Evolutionary conservation across 208 protist species (phyloP), one percentile per base, ranked within the genome.

Genomic region (Tritrichomonas foetus): DNA sequence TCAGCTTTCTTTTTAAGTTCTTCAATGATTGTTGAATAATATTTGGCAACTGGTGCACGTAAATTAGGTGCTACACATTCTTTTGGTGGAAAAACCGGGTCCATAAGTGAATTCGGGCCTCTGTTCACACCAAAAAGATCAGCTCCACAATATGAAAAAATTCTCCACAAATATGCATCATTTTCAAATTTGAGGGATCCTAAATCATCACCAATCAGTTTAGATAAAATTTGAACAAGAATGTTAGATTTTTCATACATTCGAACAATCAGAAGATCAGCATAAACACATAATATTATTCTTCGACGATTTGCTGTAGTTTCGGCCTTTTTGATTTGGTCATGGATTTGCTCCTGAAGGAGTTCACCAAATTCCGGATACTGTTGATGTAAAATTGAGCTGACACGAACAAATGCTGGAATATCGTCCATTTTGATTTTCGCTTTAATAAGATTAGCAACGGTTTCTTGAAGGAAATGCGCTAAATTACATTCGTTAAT

Each of bases 211-310:
- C 41, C 13, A 27, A 89, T 39, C 2, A 49, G 3, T 13, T 8
- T 16, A 27, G 33, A 1, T 11, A 89, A 50, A 33, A 89, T 89
- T 20, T 27, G 11, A 33, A 39, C 1, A 89, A 89, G 30, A 1
- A 27, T 20, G 3, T 8, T 14, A 1, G 0, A 20, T 0, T 53
- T 39, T 5, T 27, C 0, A 14, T 47, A 33, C 8, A 61, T 47
- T 39, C 57, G 78, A 16, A 89, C 78, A 57, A 89, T 89, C 5
- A 89, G 36, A 41, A 89, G 47, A 89, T 89, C 78, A 39, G 27
- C 25, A 16, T 55, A 61, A 13, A 39, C 8, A 30, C 47, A 89
- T 39, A 89, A 5, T 13, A 55, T 47, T 33, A 39, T 57, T 57
- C 78, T 53, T 0, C 78, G 41, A 9, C 78, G 78, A n/a, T 11